Evolutionary conservation across 2,329 filamentous ascomycete genomes (phyloP), one percentile per base, ranked within the genome.

Genomic region (Exophiala alcalophila): DNA sequence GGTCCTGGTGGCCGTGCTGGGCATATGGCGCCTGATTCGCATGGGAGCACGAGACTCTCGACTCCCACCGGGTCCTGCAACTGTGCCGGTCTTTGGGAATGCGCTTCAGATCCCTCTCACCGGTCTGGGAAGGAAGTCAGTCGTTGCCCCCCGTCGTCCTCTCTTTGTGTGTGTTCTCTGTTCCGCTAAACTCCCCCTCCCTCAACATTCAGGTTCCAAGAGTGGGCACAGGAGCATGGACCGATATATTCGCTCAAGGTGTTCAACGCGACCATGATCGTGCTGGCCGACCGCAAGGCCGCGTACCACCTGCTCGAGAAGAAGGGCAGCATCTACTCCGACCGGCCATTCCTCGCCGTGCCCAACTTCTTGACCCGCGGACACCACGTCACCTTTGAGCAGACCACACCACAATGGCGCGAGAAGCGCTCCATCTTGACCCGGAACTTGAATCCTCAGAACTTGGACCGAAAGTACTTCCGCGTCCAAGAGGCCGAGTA

Each of bases 31-130:
- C 5, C 6, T 48, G 11, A 16, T 48, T 7, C 27, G 34, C 4
- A 43, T 35, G 14, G 47, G 47, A 8, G 30, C 42, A 26, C 36
- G 47, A 35, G 47, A 50, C 32, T 28, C 25, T 8, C 11, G 42
- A 20, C 42, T 50, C 5, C 47, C 47, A 11, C 47, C 45, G 40
- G 68, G 68, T 0, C 69, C 68, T 7, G 65, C 63, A 7, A 67
- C 65, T 0, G 18, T 69, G 0, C 69, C 69, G 0, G 31, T 72
- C 1, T 55, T 77, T 6, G 74, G 74, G 3, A 77, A 77, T 33
- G 53, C 77, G 5, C 62, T 64, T 19, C 62, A 65, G 36, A 60
- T 69, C 11, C 63, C 64, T 1, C 56, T 51, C 27, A 61, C 58
- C 14, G 55, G 59, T 3, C 50, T 58, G 1, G 55, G 60, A 47